Evolutionary conservation across 768 basidiomycete species (phyloP), one percentile per base, ranked within the genome.

Genomic region (Porphyrellus cyaneotinctus): DNA sequence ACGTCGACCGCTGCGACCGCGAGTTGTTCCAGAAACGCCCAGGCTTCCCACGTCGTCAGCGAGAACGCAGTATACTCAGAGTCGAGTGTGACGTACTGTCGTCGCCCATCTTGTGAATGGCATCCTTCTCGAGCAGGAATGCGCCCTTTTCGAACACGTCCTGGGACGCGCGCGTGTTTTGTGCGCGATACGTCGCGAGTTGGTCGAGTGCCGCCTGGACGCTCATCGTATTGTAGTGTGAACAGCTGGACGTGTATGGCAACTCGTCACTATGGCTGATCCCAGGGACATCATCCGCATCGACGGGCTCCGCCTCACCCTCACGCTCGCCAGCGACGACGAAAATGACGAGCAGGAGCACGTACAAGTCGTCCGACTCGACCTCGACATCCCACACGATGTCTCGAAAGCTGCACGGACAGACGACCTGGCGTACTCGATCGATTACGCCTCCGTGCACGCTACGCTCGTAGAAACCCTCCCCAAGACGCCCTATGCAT

Each of bases 1-100:
- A 86, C 72, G 58, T 95, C 91, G 46, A 92, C 72, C 4, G 92
- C 78, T 4, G 93, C 89, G 44, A 91, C 68, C 3, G 83, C 78
- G 3, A 93, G 75, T 61, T 93, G 90, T 62, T 95, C 94, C 9
- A 91, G 69, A 56, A 89, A 84, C 12, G 78, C 77, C 90, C 89
- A 93, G 28, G 77, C 92, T 92, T 37, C 7, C 11, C 42, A 35
- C 15, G 11, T 18, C 17, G 11, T 12, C 15, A 8, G 18, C 30
- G n/a, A 43, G n/a, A n/a, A n/a, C n/a, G n/a, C n/a, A n/a, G 42
- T 9, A 30, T n/a, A 17, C 3, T 2, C 8, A 26, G 6, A 23
- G 23, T 24, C 43, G 30, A 6, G 12, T 9, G 8, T 20, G 31
- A 54, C 71, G 47, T 52, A 84, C 85, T 75, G 55, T 87, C 82